phyloP scores from a whole-genome alignment of 495 filamentous ascomycete species.

The Penicillium malachiteum region DNA sequence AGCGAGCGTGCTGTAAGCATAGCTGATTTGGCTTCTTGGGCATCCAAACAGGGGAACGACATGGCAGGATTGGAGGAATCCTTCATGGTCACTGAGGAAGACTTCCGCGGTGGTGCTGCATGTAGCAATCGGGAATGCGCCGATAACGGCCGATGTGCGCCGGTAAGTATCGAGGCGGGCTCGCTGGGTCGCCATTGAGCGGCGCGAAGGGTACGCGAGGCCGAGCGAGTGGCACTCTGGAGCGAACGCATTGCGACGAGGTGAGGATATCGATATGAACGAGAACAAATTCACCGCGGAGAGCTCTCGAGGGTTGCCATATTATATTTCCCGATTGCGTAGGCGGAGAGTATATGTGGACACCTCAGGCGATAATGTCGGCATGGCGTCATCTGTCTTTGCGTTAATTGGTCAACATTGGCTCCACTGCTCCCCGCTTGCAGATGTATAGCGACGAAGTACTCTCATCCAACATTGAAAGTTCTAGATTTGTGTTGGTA shows the following conservation, averaged over 20 bases:
- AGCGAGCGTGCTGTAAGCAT: constrained; percentile 71
- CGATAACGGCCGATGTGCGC: constrained; percentile 22
- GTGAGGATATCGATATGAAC: not conserved
- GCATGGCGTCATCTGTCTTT: constrained; percentile 17
- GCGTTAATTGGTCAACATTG: constrained; percentile 15
- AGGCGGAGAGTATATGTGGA: constrained; percentile 14
- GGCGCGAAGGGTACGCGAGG: constrained; percentile 20
- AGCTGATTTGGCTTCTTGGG: constrained; percentile 78
- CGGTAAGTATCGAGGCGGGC: constrained; percentile 8
- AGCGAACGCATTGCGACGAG: constrained; percentile 25
- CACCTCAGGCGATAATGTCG: constrained; percentile 15
- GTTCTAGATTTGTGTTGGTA: no score
- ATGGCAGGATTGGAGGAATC: constrained; percentile 83
- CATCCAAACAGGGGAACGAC: constrained; percentile 93
- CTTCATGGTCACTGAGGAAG: constrained; percentile 29
- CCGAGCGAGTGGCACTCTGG: constrained; percentile 22
- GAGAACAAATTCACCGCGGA: constrained; percentile 3
- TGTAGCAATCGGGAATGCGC: constrained; percentile 27
- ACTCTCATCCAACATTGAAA: no score
- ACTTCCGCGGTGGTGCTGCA: constrained; percentile 24
- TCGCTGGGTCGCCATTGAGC: constrained; percentile 20
- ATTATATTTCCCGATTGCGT: constrained; percentile 16
- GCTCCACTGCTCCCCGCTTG: not conserved
- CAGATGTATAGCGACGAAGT: no score
- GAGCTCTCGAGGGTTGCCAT: constrained; percentile 3